phyloP scores from a whole-genome alignment of 805 yeast species.

The Priceomyces haplophilus region DNA sequence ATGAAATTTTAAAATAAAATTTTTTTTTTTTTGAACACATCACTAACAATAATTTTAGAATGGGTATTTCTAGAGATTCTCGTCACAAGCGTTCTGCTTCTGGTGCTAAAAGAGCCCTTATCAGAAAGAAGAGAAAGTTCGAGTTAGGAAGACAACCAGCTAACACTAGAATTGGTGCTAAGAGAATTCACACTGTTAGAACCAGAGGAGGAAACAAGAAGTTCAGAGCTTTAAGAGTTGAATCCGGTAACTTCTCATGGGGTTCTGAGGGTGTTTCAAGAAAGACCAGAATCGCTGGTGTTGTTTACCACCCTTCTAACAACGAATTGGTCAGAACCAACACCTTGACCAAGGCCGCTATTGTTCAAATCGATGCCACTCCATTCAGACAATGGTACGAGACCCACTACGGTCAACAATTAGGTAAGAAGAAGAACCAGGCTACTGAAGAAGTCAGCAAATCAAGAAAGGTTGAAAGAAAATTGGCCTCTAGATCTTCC shows the following conservation, averaged over 20 bases:
- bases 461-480: slow-evolving; percentile 82
- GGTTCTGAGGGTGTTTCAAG: slow-evolving; percentile 97
- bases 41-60: slow-evolving; percentile 40
- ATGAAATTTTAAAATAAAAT: no score
- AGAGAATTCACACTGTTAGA: slow-evolving; percentile 99
- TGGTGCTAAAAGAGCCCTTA: slow-evolving; percentile 99
- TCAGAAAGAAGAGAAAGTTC: slow-evolving; percentile 99
- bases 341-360: slow-evolving; percentile 98
- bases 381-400: slow-evolving; percentile 99
- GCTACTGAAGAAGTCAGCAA: slow-evolving; percentile 56
- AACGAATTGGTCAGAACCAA: slow-evolving; percentile 99
- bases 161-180: slow-evolving; percentile 97
- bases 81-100: slow-evolving; percentile 99
- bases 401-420: slow-evolving; percentile 91
- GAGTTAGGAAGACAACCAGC: slow-evolving; percentile 99
- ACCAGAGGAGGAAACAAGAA: slow-evolving; percentile 99
- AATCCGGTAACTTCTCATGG: slow-evolving; percentile 99
- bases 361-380: slow-evolving; percentile 99
- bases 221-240: slow-evolving; percentile 99
- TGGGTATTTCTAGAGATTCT: slow-evolving; percentile 99
- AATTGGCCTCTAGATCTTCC: slow-evolving; percentile 89
- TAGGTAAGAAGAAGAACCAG: slow-evolving; percentile 76
- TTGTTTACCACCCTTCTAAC: slow-evolving; percentile 99
- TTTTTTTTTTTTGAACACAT: no score
- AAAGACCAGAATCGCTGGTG: slow-evolving; percentile 98